Percentiles rank a stretch among this genome's conserved stretches.
Evolutionary conservation across 2,329 filamentous ascomycete species (phyloP).

Genomic region (Colletotrichum sublineola): DNA sequence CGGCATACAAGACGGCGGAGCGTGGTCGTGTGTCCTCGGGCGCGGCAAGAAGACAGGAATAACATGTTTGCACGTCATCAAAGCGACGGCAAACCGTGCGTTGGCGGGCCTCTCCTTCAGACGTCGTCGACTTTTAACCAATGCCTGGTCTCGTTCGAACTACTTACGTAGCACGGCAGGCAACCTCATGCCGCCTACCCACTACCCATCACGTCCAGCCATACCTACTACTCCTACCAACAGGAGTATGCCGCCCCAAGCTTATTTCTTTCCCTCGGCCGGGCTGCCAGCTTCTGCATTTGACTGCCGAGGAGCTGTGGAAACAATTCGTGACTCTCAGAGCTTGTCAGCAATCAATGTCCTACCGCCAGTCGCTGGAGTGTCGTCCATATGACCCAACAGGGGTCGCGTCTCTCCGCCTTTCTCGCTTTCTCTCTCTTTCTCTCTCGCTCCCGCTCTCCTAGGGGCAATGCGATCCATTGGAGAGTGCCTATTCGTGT

Average conservation of each 20-base stretch:
- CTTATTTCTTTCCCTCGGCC: slow-evolving; percentile 17
- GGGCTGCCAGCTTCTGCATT: not conserved
- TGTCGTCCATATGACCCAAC: not conserved
- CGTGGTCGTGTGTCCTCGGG: not conserved
- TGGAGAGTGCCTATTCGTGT: too few relatives aligned
- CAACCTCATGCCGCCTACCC: not conserved
- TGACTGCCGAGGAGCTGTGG: slow-evolving; percentile 4
- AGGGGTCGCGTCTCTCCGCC: not conserved
- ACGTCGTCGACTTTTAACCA: not conserved
- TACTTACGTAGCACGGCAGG: not conserved
- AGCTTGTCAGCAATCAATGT: slow-evolving; percentile 1
- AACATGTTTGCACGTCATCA: not conserved
- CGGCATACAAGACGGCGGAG: slow-evolving; percentile 9
- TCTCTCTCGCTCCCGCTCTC: too few relatives aligned
- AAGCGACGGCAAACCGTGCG: not conserved
- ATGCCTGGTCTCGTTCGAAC: not conserved
- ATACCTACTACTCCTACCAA: too few relatives aligned
- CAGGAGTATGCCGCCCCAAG: not conserved
- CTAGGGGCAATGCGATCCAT: too few relatives aligned
- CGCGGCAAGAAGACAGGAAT: not conserved
- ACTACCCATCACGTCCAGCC: too few relatives aligned
- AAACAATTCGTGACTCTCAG: not conserved
- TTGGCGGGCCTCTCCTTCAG: not conserved
- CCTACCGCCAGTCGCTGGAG: slow-evolving; percentile 12
- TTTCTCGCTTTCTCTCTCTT: too few relatives aligned